Base-by-base conservation (phyloP, 129 eudicot species). In the Deinandra increscens region DNA sequence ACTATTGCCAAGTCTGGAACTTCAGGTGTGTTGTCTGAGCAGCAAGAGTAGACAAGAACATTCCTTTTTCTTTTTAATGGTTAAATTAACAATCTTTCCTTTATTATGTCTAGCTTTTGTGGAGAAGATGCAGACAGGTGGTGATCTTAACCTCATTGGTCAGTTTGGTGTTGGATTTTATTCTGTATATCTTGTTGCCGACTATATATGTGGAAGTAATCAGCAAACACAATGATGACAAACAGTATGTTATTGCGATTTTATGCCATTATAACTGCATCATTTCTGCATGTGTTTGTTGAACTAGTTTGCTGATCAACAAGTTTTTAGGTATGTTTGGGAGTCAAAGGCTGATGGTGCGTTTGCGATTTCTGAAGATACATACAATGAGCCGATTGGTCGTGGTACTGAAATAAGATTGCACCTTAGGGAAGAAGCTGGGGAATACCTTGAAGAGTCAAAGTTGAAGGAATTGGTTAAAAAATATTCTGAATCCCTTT, bases 291-390 rank as follows among this genome's bases (percentile, higher is more conserved):
- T 4, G 8, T 2, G 4, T 12, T 23, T 45, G 11, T 41, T 10
- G 9, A 43, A 18, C 55, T n/a, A n/a, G n/a, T n/a, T n/a, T 60
- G 10, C 26, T 54, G 50, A 50, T 70, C 69, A 61, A 41, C 46
- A 54, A 70, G 54, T 20, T 15, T 9, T 58, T 87, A 93, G 98
- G 84, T 72, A 93, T 71, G 97, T 93, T 1, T 93, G 98, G 98
- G 98, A 93, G 76, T 93, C 98, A 22, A 93, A 89, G 91, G 98
- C 98, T 67, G 98, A 93, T 80, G 98, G 98, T 56, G 91, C 96
- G 8, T 93, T 93, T 66, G 98, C 98, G 5, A 76, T 93, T 60
- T 93, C 98, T 8, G 98, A 93, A 76, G 98, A 93, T 70, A 55
- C 71, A 6, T 89, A 90, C 92, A 93, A 93, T 38, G 95, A 93